phyloP scores from a whole-genome alignment of 805 yeast species.

The Lipomyces lipofer region DNA sequence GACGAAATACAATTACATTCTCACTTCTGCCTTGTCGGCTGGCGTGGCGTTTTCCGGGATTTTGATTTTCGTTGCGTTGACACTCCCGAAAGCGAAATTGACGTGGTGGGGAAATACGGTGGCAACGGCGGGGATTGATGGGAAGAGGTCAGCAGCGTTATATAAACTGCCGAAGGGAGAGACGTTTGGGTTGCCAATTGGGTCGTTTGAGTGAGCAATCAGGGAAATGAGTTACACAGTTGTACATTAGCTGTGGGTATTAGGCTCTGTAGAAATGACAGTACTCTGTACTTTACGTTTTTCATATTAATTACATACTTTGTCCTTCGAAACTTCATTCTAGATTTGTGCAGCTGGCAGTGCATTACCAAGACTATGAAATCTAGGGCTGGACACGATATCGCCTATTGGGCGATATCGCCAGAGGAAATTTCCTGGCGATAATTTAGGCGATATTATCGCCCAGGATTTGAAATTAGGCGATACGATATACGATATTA shows the following conservation, averaged over 20 bases:
- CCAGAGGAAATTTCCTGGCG: no score
- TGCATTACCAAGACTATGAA: no score
- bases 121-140: conserved; percentile 20
- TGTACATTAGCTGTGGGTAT: not conserved
- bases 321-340: no score
- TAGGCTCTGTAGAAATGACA: no score
- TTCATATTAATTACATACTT: no score
- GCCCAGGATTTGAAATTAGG: no score
- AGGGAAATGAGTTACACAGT: not conserved
- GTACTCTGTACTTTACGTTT: no score
- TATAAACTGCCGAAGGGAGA: conserved; percentile 33
- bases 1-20: conserved; percentile 69
- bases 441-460: no score
- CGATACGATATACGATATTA: no score
- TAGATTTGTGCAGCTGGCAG: no score
- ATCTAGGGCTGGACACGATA: no score
- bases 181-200: conserved; percentile 42
- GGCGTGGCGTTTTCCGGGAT: conserved; percentile 66
- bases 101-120: conserved; percentile 67
- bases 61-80: conserved; percentile 54
- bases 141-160: conserved; percentile 24
- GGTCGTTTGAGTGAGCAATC: conserved; percentile 7
- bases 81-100: conserved; percentile 44
- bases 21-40: conserved; percentile 65
- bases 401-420: no score